Evolutionary conservation across 2,329 filamentous ascomycete genomes (phyloP).

Genomic region (Tolypocladium sp.): DNA sequence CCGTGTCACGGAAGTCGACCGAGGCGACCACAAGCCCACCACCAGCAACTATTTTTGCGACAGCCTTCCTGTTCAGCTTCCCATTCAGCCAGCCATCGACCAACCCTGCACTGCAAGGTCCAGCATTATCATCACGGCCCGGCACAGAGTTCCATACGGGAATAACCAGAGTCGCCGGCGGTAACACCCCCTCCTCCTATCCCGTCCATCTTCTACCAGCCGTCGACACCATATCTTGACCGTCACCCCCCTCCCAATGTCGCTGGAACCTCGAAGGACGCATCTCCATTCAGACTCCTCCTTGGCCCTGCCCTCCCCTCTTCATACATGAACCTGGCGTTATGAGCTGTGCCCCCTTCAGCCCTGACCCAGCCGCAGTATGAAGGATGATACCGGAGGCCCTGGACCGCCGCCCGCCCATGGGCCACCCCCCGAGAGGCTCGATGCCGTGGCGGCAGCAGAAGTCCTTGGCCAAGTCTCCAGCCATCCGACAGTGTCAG

Average conservation of each 20-base stretch:
- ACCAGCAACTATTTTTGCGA: neutral
- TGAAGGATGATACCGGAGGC: neutral
- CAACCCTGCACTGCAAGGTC: neutral
- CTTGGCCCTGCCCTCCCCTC: neutral
- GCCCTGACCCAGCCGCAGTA: neutral
- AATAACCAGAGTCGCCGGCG: neutral
- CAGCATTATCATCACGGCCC: neutral
- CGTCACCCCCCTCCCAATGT: neutral
- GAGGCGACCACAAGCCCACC: neutral
- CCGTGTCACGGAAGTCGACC: conserved; percentile 7
- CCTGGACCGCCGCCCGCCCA: neutral
- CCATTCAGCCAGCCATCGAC: neutral
- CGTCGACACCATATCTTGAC: neutral
- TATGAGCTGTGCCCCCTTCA: neutral
- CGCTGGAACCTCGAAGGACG: neutral
- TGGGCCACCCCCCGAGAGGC: neutral
- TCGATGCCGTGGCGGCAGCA: neutral
- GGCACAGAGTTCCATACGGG: neutral
- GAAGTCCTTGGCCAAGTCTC: neutral
- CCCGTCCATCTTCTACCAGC: neutral
- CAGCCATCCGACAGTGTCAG: neutral
- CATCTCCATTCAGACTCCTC: neutral
- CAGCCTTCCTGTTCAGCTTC: neutral
- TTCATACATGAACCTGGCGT: neutral
- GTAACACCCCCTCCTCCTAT: neutral